phyloP scores from a whole-genome alignment of 2,329 filamentous ascomycete genomes.

The Curvularia lunata region DNA sequence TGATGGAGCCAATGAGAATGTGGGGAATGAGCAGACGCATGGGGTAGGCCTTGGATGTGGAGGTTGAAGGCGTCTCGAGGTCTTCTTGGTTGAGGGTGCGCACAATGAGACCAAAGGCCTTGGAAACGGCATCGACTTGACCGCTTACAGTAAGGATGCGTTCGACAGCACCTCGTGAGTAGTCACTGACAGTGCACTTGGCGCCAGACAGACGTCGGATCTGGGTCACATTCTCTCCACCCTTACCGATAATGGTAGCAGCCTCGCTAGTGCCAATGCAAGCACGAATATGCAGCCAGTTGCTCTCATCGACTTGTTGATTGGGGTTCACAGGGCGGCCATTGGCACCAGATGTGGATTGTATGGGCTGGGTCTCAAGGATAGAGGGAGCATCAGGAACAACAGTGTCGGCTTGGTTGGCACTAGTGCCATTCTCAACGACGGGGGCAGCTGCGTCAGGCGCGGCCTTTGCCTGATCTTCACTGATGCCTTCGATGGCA shows the following conservation, averaged over 20 bases:
- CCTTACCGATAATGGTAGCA: constrained; percentile 97
- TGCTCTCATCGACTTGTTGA: constrained; percentile 81
- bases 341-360: constrained; percentile 61
- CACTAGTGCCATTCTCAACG: constrained; percentile 58
- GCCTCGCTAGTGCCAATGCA: constrained; percentile 98
- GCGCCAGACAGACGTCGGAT: constrained; percentile 94
- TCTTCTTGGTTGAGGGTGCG: constrained; percentile 98
- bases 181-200: constrained; percentile 99
- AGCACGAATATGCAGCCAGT: constrained; percentile 95
- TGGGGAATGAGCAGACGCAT: constrained; percentile 94
- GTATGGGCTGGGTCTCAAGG: constrained; percentile 64
- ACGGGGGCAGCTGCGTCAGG: constrained; percentile 34
- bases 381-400: constrained; percentile 65
- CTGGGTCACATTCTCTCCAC: constrained; percentile 96
- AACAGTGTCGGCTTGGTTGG: constrained; percentile 72
- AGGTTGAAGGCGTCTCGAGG: constrained; percentile 82
- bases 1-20: constrained; percentile 97
- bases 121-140: constrained; percentile 93
- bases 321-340: constrained; percentile 56
- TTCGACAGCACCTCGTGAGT: constrained; percentile 94
- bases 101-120: constrained; percentile 98
- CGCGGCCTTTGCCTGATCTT: constrained; percentile 36
- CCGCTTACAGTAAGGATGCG: constrained; percentile 97
- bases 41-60: constrained; percentile 96
- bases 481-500: constrained; percentile 42